Percentiles rank a stretch among this genome's conserved stretches.
Conservation (phyloP, 176 grass and related monocot species). For the Oryza brachyantha region DNA sequence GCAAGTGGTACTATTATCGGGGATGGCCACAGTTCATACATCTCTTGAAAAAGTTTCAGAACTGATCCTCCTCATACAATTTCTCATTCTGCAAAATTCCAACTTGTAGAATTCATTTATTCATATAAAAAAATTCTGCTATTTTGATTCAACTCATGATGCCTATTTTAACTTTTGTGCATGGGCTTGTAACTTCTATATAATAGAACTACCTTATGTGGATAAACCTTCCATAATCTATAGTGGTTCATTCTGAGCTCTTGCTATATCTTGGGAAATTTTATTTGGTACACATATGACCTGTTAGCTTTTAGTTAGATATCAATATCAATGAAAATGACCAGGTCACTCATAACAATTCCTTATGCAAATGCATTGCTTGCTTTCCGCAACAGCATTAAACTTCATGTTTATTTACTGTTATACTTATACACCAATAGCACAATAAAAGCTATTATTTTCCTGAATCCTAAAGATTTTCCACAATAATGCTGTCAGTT, state of each 20-base stretch:
- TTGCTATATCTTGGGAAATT: not conserved
- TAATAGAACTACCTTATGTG: not conserved
- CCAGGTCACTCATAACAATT: not conserved
- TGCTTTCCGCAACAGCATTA: not conserved
- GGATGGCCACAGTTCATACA: not conserved
- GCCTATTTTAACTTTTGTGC: not conserved
- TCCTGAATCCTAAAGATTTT: not conserved
- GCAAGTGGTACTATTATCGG: not conserved
- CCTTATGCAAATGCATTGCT: slow-evolving; percentile 1
- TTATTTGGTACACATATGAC: slow-evolving; percentile 3
- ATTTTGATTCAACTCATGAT: not conserved
- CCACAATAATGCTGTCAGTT: not conserved
- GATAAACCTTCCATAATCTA: not conserved
- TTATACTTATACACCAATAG: not conserved
- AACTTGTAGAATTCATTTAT: not conserved
- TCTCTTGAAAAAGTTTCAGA: not conserved
- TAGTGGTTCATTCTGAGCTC: not conserved
- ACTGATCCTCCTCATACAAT: not conserved
- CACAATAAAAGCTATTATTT: slow-evolving; percentile 2
- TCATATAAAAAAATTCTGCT: not conserved
- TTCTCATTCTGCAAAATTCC: not conserved
- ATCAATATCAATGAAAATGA: not conserved
- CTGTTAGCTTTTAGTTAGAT: not conserved
- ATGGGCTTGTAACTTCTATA: not conserved
- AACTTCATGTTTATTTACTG: not conserved